Percentiles rank a stretch among this genome's conserved stretches.
Evolutionary conservation across 2,329 filamentous ascomycete genomes (phyloP).

Genomic region (Paracoccidioides brasiliensis): DNA sequence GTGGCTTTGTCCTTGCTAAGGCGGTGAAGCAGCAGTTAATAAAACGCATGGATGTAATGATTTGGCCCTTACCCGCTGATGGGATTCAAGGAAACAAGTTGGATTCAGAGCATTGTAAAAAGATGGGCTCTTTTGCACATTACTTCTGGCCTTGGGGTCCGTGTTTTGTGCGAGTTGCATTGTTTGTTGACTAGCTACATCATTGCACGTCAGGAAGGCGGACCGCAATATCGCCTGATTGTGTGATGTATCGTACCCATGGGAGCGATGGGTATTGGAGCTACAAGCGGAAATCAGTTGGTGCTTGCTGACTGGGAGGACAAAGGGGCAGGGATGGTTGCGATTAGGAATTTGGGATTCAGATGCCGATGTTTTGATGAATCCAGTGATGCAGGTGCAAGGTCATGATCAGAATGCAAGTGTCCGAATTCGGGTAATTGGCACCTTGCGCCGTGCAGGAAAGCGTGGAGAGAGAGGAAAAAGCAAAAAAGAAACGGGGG

Average conservation of each 20-base stretch:
- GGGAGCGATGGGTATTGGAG: constrained; percentile 95
- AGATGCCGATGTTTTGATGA: background rate
- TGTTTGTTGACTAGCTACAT: constrained; percentile 15
- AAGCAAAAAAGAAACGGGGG: constrained; percentile 2
- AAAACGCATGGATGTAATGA: background rate
- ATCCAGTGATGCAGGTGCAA: background rate
- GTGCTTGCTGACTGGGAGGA: background rate
- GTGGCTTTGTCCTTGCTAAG: background rate
- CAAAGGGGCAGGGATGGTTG: background rate
- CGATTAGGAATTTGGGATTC: background rate
- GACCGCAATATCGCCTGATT: constrained; percentile 92
- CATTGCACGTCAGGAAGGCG: constrained; percentile 80
- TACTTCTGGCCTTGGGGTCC: background rate
- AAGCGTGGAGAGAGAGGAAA: background rate
- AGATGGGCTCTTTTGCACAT: background rate
- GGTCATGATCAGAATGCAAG: background rate
- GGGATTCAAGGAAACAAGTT: background rate
- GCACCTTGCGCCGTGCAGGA: background rate
- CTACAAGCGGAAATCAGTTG: constrained; percentile 33
- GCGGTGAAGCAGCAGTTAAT: background rate
- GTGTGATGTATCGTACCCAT: constrained; percentile 98
- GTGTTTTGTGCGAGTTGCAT: background rate
- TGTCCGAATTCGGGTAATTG: constrained; percentile 4
- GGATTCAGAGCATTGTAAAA: background rate
- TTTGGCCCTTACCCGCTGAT: no score